Base-by-base conservation (phyloP, 2,329 filamentous ascomycete genomes). In the Fusarium robinianum region DNA sequence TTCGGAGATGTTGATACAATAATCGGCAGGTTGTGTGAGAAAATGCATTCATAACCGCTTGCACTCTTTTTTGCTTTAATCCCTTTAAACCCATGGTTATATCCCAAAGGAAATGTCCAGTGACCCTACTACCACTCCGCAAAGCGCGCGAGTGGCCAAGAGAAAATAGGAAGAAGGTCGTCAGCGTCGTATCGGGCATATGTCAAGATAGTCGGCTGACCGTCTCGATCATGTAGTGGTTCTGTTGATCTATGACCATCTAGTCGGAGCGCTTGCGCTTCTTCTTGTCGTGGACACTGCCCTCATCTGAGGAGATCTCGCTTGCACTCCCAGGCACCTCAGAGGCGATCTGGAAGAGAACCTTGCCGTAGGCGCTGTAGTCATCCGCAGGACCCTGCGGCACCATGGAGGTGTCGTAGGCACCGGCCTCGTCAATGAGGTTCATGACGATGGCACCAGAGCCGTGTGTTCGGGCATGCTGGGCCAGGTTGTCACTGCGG, bases 391-490 rank as follows among this genome's bases (percentile, higher is more conserved):
- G 66, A 10, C 68, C 58, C 5, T 67, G 65, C 11, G 69, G 65
- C 68, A 72, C 72, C 68, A 72, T 67, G 42, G 68, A 68, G 44
- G 61, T 69, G 54, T 72, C 69, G 35, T 72, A 72, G 19, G 67
- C 60, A 38, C 69, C 69, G 3, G 62, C 79, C 41, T 86, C 80
- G 55, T 92, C 88, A 35, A 95, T 78, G 35, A 96, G 80, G 63
- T 89, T 88, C 86, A 97, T 92, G 63, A 95, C 85, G 56, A 96
- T 88, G 49, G 90, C 88, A 51, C 90, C 90, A 46, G 85, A 87
- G 43, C 90, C 90, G 65, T 99, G 94, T 5, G 94, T 99, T 53
- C 94, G 84, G 54, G 94, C 86, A 68, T 99, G 94, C 73, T 99
- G 94, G 16, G 90, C 88, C 11, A 99, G 81, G 77, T 99, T 99